These are phyloP conservation scores for Xanthoceras sorbifolium DNA, from an alignment of 345 rosid species.

Conservation along the genomic window DNA sequence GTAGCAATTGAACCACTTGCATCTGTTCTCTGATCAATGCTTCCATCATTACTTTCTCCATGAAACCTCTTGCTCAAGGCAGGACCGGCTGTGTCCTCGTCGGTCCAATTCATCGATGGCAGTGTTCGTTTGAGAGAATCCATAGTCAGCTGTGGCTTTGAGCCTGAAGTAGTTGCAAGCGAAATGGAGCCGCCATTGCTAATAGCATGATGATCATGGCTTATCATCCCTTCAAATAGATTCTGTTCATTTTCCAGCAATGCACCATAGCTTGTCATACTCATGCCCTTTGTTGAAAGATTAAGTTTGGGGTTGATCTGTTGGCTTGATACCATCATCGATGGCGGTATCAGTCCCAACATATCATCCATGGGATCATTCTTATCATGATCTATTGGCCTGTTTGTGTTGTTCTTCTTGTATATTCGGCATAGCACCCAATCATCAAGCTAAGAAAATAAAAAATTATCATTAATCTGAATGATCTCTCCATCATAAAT, in stretches of 20 bases:
- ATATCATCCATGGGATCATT: conserved; percentile 58
- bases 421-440: conserved; percentile 97
- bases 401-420: conserved; percentile 59
- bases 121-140: conserved; percentile 60
- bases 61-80: conserved; percentile 58
- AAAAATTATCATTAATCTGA: neutral
- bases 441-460: conserved; percentile 71
- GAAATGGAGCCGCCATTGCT: conserved; percentile 27
- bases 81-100: conserved; percentile 34
- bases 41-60: conserved; percentile 36
- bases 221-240: conserved; percentile 48
- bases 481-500: neutral
- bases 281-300: conserved; percentile 28
- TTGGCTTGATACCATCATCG: conserved; percentile 38
- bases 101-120: conserved; percentile 63
- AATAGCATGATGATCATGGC: conserved; percentile 27
- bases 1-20: conserved; percentile 48
- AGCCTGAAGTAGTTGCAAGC: conserved; percentile 30
- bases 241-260: conserved; percentile 44
- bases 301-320: conserved; percentile 35
- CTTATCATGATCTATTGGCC: conserved; percentile 57
- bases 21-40: conserved; percentile 25
- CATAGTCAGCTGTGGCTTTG: conserved; percentile 48
- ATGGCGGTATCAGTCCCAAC: conserved; percentile 53
- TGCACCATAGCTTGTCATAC: conserved; percentile 31